A percentile compares a stretch with the other conserved stretches of the same genome.
phyloP scores from a whole-genome alignment of 768 basidiomycete species.

The Collybiopsis luxurians region DNA sequence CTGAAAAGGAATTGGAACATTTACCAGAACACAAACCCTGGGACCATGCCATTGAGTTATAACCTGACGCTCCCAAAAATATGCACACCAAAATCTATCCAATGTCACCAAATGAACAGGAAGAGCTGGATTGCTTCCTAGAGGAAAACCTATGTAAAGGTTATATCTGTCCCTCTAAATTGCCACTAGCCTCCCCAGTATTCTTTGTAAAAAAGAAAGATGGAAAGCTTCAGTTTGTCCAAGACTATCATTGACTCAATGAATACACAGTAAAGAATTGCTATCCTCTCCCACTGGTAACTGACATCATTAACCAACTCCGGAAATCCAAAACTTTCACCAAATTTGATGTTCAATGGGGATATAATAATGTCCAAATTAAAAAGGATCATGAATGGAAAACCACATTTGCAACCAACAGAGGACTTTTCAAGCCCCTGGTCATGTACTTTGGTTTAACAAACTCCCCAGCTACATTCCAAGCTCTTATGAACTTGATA shows the following conservation, averaged over 20 bases:
- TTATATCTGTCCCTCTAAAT: constrained; percentile 20
- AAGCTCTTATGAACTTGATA: constrained; percentile 35
- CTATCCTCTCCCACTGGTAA: constrained; percentile 32
- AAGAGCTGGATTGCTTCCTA: constrained; percentile 8
- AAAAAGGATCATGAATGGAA: constrained; percentile 42
- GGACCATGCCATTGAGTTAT: constrained; percentile 26
- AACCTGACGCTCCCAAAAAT: constrained; percentile 20
- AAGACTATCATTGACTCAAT: constrained; percentile 21
- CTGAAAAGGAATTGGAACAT: constrained; percentile 17
- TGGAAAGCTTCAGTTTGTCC: constrained; percentile 19
- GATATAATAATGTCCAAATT: constrained; percentile 40
- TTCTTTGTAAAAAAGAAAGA: constrained; percentile 25
- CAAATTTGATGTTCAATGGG: constrained; percentile 36
- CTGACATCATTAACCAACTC: constrained; percentile 28
- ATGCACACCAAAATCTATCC: constrained; percentile 24
- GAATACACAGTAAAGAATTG: constrained; percentile 26
- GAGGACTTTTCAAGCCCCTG: constrained; percentile 35
- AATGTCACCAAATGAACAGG: constrained; percentile 23
- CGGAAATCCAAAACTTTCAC: constrained; percentile 24
- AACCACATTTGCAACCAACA: constrained; percentile 35
- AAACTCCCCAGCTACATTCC: constrained; percentile 27
- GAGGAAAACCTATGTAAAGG: constrained; percentile 11
- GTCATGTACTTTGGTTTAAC: constrained; percentile 41
- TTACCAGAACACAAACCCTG: constrained; percentile 24
- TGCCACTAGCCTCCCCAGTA: constrained; percentile 10